Evolutionary conservation across 2,329 filamentous ascomycete species (phyloP), one percentile per base, ranked within the genome.

Genomic region (Calcarisporium arbuscula): DNA sequence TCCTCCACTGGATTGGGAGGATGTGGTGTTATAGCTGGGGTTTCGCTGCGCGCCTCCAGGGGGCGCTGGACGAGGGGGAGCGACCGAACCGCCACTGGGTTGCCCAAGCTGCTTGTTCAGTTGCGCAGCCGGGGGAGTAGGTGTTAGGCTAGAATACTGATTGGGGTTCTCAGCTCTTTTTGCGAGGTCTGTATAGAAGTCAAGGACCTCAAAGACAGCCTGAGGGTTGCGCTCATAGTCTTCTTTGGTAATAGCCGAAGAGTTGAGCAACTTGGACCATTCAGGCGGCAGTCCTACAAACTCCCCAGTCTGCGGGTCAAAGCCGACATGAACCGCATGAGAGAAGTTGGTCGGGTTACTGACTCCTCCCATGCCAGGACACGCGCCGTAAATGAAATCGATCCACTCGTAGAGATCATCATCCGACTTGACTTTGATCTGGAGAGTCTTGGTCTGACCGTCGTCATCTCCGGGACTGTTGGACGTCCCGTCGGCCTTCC

Each of bases 331-430:
- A 17, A 98, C 89, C 30, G 89, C 84, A 58, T 98, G 92, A 17
- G 85, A 88, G 66, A 98, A 98, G 67, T 96, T 95, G 46, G 92
- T 96, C 6, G 92, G 92, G 60, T 96, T 95, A 64, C 90, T 95
- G 37, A 98, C 92, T 49, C 92, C 92, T 42, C 92, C 89, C 87
- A 96, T 95, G 43, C 87, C 90, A 14, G 92, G 92, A 59, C 90
- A 96, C 45, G 90, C 83, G 49, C 90, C 88, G 58, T 96, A 96
- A 47, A 98, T 94, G 58, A 89, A 86, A 60, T 98, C 92, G 52
- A 96, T 95, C 92, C 92, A 98, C 52, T 94, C 88, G 61, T 98
- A 98, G 35, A 98, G 79, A 49, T 98, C 92, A 54, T 95, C 90
- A 53, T 98, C 92, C 37, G 81, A 84, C 63, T 95, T 94, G 50